Percentiles rank a stretch among this genome's conserved stretches.
Evolutionary conservation across 805 yeast species (phyloP).

Genomic region (Candida schatavii): DNA sequence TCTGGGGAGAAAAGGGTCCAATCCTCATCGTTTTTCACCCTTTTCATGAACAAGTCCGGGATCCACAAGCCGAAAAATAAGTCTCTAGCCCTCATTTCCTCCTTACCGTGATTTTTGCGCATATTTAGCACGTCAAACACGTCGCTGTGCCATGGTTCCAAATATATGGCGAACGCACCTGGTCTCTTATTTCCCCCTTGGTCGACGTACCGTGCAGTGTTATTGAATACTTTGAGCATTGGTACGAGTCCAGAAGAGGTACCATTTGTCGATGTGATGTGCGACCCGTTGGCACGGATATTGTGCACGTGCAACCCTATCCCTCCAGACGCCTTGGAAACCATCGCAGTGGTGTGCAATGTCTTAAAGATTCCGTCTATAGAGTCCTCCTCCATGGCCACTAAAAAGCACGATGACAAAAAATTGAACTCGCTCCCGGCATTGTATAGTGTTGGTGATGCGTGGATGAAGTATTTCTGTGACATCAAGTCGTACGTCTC

Average conservation of each 20-base stretch:
- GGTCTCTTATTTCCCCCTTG: conserved; percentile 99
- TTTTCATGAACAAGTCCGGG: conserved; percentile 89
- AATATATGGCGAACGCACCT: conserved; percentile 90
- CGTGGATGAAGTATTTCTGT: conserved; percentile 82
- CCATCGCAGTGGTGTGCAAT: conserved; percentile 80
- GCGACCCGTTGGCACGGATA: conserved; percentile 81
- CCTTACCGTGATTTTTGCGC: conserved; percentile 92
- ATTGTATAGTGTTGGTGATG: conserved; percentile 92
- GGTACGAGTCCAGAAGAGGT: conserved; percentile 91
- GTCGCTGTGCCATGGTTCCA: conserved; percentile 98
- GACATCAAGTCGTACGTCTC: conserved; percentile 92
- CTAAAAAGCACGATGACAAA: conserved; percentile 87
- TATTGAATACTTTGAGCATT: conserved; percentile 93
- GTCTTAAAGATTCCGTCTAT: conserved; percentile 94
- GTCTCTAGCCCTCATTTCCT: conserved; percentile 90
- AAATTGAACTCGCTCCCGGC: conserved; percentile 86
- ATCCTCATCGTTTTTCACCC: conserved; percentile 71
- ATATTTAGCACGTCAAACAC: conserved; percentile 81
- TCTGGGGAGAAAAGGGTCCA: conserved; percentile 93
- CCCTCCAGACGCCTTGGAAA: conserved; percentile 95
- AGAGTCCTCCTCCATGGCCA: conserved; percentile 92
- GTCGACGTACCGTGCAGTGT: conserved; percentile 95
- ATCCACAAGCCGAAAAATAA: conserved; percentile 93
- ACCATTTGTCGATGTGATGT: conserved; percentile 90
- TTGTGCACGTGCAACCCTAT: conserved; percentile 87